Evolutionary conservation across 164 flowering plant genomes (phyloP).

Genomic region (Piper betle): DNA sequence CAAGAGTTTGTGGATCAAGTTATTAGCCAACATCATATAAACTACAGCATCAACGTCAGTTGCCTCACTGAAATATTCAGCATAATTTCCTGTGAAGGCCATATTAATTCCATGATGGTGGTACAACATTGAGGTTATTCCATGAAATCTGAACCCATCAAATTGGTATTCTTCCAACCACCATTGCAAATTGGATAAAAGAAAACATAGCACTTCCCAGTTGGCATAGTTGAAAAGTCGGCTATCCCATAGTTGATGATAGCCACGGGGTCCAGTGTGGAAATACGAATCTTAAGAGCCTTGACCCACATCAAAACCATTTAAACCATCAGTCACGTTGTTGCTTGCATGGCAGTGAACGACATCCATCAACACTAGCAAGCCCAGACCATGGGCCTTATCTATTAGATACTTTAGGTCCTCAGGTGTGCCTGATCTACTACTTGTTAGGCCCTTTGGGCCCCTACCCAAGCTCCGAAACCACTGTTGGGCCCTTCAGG

Average conservation of each 20-base stretch:
- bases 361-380: slow-evolving; percentile 82
- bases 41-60: slow-evolving; percentile 95
- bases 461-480: too few species aligned
- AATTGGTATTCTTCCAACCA: slow-evolving; percentile 88
- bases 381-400: slow-evolving; percentile 88
- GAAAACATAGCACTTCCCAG: slow-evolving; percentile 98
- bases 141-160: slow-evolving; percentile 98
- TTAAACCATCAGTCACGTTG: slow-evolving; percentile 88
- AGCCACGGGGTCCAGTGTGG: slow-evolving; percentile 80
- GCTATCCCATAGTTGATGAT: slow-evolving; percentile 92
- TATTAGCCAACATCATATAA: slow-evolving; percentile 83
- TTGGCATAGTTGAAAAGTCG: slow-evolving; percentile 85
- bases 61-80: slow-evolving; percentile 80
- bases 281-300: slow-evolving; percentile 80
- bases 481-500: too few species aligned
- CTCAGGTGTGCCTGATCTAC: slow-evolving; percentile 95
- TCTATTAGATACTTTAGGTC: slow-evolving; percentile 93
- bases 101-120: slow-evolving; percentile 88
- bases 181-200: slow-evolving; percentile 89
- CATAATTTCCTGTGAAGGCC: slow-evolving; percentile 68
- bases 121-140: slow-evolving; percentile 94
- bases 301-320: slow-evolving; percentile 96
- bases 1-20: slow-evolving; percentile 43
- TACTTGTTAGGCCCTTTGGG: too few species aligned
- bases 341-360: slow-evolving; percentile 95